Evolutionary conservation across 257 asterid species (phyloP), one percentile per base, ranked within the genome.

Genomic region (Salvia rosmarinus): DNA sequence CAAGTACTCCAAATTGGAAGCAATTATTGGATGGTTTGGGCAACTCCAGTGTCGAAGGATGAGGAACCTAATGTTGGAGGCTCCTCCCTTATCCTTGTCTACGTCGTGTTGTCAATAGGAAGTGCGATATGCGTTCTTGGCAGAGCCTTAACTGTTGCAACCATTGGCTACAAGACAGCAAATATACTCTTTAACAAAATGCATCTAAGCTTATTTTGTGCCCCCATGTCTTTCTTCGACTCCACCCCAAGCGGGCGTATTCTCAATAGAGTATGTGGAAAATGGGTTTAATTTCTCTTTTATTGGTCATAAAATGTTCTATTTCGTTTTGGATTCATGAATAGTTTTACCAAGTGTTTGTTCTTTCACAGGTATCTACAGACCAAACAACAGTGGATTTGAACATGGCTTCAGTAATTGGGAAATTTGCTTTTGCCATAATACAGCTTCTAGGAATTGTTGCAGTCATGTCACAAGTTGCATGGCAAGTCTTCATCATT

Each of bases 21-120:
- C 91, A 94, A 91, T 72, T 94, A 90, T 64, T 94, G 96, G 99
- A 94, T 94, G 97, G 92, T 96, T 28, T 94, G 96, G 96, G 99
- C 99, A 32, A 93, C 97, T 30, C 98, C 98, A 0, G 92, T 93
- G 25, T 90, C 98, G 0, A 73, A 80, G 72, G 88, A 78, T 68
- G 88, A 72, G 1, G 66, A 81, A 7, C 81, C 96, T 72, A 85
- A 73, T 1, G 97, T 93, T 40, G 79, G 74, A 6, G 52, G 75
- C 77, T 78, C 85, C 20, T 89, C 92, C 13, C 96, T 94, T 59
- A 86, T 94, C 70, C 65, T 84, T 40, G 97, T 91, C 57, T 94
- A 86, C 64, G 87, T 84, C 23, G 80, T 70, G 6, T 74, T 94
- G 75, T 85, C 96, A 4, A 49, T 94, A 23, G 96, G 82, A 56